Base-by-base conservation (phyloP, 1,284 basidiomycete genomes). In the Ustilago bromivora region DNA sequence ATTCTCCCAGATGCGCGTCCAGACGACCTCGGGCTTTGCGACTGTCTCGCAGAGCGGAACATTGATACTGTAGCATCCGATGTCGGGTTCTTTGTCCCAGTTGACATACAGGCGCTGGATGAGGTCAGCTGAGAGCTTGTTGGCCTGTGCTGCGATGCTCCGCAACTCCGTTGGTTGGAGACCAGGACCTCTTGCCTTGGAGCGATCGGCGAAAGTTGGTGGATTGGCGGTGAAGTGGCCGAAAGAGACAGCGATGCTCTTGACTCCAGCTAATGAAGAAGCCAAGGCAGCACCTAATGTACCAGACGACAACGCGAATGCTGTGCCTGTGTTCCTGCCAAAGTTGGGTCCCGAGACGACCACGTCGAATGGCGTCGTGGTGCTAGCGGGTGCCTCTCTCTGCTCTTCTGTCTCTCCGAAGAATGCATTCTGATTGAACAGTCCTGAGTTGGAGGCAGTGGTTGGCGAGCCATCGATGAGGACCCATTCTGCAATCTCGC, bases 301-400 rank as follows among this genome's bases (percentile, higher is more conserved):
- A n/a, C 84, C 84, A 3, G 81, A 83, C 12, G 80, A 82, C 6
- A 86, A 62, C 1, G 82, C 78, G 57, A 86, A 86, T 1, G 84
- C 82, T 0, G 82, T 82, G 11, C 84, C 84, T 8, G 84, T 83
- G 41, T 86, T 86, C 3, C 84, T 63, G 15, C 84, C 84, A 66
- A 79, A 84, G 72, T 86, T 86, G 40, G 84, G 84, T 0, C 84
- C 84, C 1, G 82, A 83, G 2, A 86, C 57, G 8, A 86, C 84
- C n/a, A 85, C 69, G 40, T 85, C 80, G 38, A 82, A 78, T 0
- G 79, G 76, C 2, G 72, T 71, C 0, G 13, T 59, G 4, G 65
- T 65, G 23, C 55, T 54, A 4, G 77, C 66, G 3, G 59, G 46
- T 11, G 68, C 68, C 11, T 59, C 59, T 13, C 66, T 53, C 12